Base-by-base conservation (phyloP, 2,329 filamentous ascomycete genomes). In the Sporothrix protearum region DNA sequence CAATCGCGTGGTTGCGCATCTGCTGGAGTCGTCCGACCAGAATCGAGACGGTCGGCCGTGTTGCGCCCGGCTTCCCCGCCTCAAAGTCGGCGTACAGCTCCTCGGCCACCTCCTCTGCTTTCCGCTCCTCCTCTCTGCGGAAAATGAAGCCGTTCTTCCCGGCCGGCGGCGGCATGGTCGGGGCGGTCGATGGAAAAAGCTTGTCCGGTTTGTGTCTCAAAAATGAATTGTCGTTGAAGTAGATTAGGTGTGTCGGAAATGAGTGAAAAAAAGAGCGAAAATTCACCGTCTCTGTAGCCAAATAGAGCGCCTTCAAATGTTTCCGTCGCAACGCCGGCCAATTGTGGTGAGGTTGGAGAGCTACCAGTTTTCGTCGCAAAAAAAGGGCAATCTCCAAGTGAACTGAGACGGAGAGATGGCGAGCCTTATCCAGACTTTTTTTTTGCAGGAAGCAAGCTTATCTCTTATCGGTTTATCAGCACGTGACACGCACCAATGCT, bases 1-100 rank as follows among this genome's bases (percentile, higher is more conserved):
- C 71, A 5, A 75, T 63, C 8, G 74, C 45, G 30, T 74, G 73
- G 71, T 73, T 74, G 14, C 74, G 73, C 4, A 75, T 70, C 6
- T 33, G 39, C 36, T 71, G 67, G 3, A 75, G 69, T 61, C 63
- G 66, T 3, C 68, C 59, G 1, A 73, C 71, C 25, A 75, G 45
- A 1, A 57, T 57, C 9, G 67, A 67, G 0, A 71, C 57, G 4
- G 73, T 75, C 19, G 74, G 74, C 22, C 74, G 71, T 2, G 28
- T 9, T 1, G 70, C 70, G 16, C 72, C 72, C 2, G 70, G 63
- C 28, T 69, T 72, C 33, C 70, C 69, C 7, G 70, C 53, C 53
- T 71, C 57, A 59, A 66, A 69, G 19, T 72, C 70, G 4, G 42
- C 53, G 1, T 72, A 63, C 25, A 73, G 22, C 19, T 69, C 63